Base-by-base conservation (phyloP, 495 filamentous ascomycete genomes). In the Apiosordaria backusii region DNA sequence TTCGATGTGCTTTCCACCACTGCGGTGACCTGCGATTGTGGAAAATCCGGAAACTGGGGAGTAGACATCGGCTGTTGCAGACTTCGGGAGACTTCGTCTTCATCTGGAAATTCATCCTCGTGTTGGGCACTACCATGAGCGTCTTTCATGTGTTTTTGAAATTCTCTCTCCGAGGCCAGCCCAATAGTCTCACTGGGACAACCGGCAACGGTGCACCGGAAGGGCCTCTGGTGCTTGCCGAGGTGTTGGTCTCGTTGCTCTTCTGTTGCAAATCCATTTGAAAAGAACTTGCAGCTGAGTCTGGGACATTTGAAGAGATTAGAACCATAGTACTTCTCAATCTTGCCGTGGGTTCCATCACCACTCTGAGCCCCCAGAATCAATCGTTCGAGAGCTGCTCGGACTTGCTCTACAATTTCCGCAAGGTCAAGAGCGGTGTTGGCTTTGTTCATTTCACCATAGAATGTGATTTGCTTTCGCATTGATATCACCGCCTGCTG, bases 241-340 rank as follows among this genome's bases (percentile, higher is more conserved):
- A 59, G 22, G 24, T 59, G 57, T 59, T 59, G 23, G 10, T 59
- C 7, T 27, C 57, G 7, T 23, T 29, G 22, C 4, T 25, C 23
- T 4, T 10, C 22, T 3, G 21, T 59, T 25, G 23, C 23, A 15
- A 59, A 59, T 23, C 57, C 57, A 4, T 59, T 59, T 4, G 23
- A 9, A 18, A 59, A 59, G 26, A 25, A 26, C 18, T 59, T 23
- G 26, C 57, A 59, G 22, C 26, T 25, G 23, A 59, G 22, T 23
- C 26, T 59, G 3, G 57, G 24, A 26, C 57, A 59, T 26, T 26
- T 59, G 57, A 59, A 59, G 16, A 59, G 57, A 6, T 25, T 26
- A 18, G 26, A 25, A 6, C 24, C 57, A 27, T 59, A 25, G 22
- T 59, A 23, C 18, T 23, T 22, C 7, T 59, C 57, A 6, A 59